Conservation (phyloP, 768 basidiomycete species). For the Leccinellum rugosiceps region DNA sequence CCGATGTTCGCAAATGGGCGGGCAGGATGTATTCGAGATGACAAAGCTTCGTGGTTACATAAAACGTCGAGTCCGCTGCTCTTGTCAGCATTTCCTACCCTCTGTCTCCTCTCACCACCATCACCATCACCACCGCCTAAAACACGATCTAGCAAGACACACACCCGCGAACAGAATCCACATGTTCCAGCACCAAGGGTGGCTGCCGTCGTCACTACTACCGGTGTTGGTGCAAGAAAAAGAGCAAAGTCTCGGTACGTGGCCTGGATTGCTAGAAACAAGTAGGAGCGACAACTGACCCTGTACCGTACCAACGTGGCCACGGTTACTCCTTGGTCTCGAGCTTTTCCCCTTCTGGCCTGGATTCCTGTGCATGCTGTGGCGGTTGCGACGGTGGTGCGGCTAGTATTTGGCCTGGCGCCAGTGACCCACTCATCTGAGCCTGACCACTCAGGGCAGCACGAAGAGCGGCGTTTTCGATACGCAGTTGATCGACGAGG, state of each 20-base stretch:
- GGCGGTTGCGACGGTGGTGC: slow-evolving; percentile 20
- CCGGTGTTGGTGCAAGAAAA: slow-evolving; percentile 6
- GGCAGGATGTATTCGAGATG: slow-evolving; percentile 16
- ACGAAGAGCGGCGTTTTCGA: slow-evolving; percentile 77
- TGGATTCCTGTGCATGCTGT: slow-evolving; percentile 19
- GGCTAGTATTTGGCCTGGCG: slow-evolving; percentile 26
- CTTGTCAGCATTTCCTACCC: slow-evolving; percentile 34
- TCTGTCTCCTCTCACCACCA: slow-evolving; percentile 34
- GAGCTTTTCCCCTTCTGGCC: slow-evolving; percentile 26
- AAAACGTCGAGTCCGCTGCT: slow-evolving; percentile 28
- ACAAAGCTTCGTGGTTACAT: slow-evolving; percentile 36
- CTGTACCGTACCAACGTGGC: not conserved
- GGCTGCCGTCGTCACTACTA: slow-evolving; percentile 12
- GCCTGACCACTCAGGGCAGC: slow-evolving; percentile 54
- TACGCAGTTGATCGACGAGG: slow-evolving; percentile 81
- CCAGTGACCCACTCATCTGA: slow-evolving; percentile 33
- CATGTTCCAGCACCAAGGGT: not conserved
- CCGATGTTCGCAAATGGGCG: not conserved
- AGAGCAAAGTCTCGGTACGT: slow-evolving; percentile 11
- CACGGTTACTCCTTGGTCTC: slow-evolving; percentile 27
- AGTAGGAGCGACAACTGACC: not conserved
- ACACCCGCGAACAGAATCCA: not conserved
- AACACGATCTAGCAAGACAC: not conserved
- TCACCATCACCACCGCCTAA: slow-evolving; percentile 10
- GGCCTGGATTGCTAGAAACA: slow-evolving; percentile 5